Percentiles rank a stretch among this genome's conserved stretches.
phyloP scores from a whole-genome alignment of 306 rosid species.

The Cicer chorassanicum region DNA sequence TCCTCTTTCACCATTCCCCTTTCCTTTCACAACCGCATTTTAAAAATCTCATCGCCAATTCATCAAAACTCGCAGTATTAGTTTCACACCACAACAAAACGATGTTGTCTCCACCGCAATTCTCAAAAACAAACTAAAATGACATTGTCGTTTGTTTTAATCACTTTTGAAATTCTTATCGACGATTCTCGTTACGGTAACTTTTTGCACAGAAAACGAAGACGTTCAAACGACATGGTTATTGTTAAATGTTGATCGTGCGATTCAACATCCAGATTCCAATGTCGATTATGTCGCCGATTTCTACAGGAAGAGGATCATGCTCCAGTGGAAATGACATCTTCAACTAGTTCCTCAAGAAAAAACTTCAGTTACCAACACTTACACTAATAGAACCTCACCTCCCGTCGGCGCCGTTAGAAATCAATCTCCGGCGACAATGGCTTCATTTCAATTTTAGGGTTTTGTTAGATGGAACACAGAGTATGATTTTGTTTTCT shows the following conservation, averaged over 20 bases:
- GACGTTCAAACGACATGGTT: conserved; percentile 38
- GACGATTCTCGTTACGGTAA: not conserved
- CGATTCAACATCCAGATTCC: conserved; percentile 43
- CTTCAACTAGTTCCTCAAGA: conserved; percentile 63
- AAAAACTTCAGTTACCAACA: conserved; percentile 55
- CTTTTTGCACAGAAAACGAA: not conserved
- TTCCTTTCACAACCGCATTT: not conserved
- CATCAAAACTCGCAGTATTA: not conserved
- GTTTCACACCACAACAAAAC: not conserved
- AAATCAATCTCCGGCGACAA: conserved; percentile 55
- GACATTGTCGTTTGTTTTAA: conserved; percentile 5
- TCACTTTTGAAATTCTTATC: conserved; percentile 1
- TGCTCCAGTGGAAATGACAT: conserved; percentile 67
- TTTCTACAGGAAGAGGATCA: conserved; percentile 73
- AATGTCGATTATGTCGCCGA: conserved; percentile 73
- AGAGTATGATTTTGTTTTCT: too few species aligned
- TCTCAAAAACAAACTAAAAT: too few species aligned
- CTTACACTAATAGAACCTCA: conserved; percentile 54
- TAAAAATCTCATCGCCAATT: not conserved
- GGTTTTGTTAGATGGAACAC: too few species aligned
- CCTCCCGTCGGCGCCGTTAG: conserved; percentile 46
- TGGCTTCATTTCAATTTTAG: not conserved
- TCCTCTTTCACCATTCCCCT: not conserved
- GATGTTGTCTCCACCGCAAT: not conserved
- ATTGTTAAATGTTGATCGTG: conserved; percentile 44